phyloP scores from a whole-genome alignment of 306 rosid species.

The Canavalia gladiata region DNA sequence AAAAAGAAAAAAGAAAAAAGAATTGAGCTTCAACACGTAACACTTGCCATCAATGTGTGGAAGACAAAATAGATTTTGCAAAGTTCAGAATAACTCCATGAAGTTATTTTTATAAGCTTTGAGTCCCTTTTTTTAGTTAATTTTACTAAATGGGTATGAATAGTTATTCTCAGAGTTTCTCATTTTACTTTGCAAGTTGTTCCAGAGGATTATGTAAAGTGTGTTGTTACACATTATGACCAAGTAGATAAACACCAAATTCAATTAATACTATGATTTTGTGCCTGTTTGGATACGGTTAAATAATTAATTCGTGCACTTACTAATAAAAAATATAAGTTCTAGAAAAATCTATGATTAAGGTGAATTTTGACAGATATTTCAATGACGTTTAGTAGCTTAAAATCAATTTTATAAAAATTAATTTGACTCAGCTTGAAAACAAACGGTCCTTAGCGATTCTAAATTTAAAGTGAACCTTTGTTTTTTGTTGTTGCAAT shows the following conservation, averaged over 20 bases:
- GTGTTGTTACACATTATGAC: background rate
- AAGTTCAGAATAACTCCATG: background rate
- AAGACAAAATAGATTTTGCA: slow-evolving; percentile 20
- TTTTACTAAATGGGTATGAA: slow-evolving; percentile 40
- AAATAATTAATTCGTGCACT: too few relatives aligned
- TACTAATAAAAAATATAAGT: too few relatives aligned
- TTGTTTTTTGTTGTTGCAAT: slow-evolving; percentile 9
- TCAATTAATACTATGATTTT: background rate
- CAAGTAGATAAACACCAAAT: background rate
- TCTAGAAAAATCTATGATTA: too few relatives aligned
- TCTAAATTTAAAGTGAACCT: background rate
- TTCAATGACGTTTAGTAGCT: too few relatives aligned
- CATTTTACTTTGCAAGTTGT: slow-evolving; percentile 9
- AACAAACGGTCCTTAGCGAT: background rate
- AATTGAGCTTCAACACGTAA: slow-evolving; percentile 2
- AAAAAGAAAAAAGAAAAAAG: background rate
- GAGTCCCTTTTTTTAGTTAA: background rate
- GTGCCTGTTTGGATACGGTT: too few relatives aligned
- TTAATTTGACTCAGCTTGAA: too few relatives aligned
- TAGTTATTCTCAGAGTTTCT: slow-evolving; percentile 13
- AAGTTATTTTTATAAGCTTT: slow-evolving; percentile 32
- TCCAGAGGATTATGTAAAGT: background rate
- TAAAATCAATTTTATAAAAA: too few relatives aligned
- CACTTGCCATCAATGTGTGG: slow-evolving; percentile 16
- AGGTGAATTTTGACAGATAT: too few relatives aligned